Conservation (phyloP, 352 stramenopile genomes). For the Chrysophaeum taylorii region DNA sequence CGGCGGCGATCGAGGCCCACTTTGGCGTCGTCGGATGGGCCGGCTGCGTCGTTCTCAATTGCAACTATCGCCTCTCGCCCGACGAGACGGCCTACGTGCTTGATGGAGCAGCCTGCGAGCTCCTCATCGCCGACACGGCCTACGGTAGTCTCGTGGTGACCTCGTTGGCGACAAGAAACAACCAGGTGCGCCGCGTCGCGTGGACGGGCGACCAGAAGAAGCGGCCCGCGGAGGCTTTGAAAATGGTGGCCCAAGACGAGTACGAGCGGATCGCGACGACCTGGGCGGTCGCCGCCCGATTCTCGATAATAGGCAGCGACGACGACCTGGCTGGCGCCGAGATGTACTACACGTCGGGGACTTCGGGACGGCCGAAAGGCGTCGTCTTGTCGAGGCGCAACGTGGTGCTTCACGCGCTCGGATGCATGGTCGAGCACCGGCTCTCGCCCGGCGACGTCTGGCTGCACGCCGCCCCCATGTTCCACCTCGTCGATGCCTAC, state of each 20-base stretch:
- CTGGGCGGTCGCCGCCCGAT: neutral
- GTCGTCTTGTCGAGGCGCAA: neutral
- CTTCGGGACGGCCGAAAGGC: slow-evolving; percentile 1
- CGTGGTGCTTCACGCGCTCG: slow-evolving; percentile 6
- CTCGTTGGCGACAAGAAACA: neutral
- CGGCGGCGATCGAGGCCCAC: neutral
- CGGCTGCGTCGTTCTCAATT: slow-evolving; percentile 6
- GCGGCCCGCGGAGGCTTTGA: too few species aligned
- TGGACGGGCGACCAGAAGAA: neutral
- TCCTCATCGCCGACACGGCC: neutral
- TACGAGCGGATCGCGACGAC: neutral
- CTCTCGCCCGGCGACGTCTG: neutral
- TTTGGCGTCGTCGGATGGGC: slow-evolving; percentile 1
- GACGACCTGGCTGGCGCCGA: neutral
- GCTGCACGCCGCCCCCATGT: slow-evolving; percentile 11
- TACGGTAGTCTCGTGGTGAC: neutral
- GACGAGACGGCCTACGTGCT: neutral
- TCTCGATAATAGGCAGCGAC: neutral
- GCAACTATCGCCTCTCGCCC: neutral
- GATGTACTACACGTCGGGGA: slow-evolving; percentile 15
- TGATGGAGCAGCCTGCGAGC: neutral
- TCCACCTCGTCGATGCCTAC: slow-evolving; percentile 14
- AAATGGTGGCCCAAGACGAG: neutral
- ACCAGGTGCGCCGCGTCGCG: neutral
- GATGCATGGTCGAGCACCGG: slow-evolving; percentile 11